Conservation (phyloP, 2,329 filamentous ascomycete genomes). For the Alternaria consortialis region DNA sequence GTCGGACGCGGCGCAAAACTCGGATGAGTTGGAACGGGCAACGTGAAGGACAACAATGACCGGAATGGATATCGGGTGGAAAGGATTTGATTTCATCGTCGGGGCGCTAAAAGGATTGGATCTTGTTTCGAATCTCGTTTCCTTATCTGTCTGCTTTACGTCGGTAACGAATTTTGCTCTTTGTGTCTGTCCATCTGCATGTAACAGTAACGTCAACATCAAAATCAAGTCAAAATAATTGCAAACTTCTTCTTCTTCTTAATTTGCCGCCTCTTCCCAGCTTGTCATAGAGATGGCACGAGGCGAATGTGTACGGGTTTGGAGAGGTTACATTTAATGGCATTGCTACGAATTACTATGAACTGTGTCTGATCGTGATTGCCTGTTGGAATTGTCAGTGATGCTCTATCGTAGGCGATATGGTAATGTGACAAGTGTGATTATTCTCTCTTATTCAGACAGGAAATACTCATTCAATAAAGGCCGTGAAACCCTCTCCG, state of each 20-base stretch:
- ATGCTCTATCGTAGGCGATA: not conserved
- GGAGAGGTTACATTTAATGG: not conserved
- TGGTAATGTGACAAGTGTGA: not conserved
- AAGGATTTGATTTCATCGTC: not conserved
- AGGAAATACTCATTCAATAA: constrained; percentile 33
- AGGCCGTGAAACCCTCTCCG: constrained; percentile 44
- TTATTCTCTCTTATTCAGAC: not conserved
- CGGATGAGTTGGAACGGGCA: not conserved
- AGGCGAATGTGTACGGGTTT: not conserved
- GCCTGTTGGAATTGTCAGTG: not conserved
- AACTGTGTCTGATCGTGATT: not conserved
- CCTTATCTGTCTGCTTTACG: not conserved
- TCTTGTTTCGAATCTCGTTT: not conserved
- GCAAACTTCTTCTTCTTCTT: not conserved
- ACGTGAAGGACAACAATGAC: constrained; percentile 1
- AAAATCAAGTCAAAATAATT: not conserved
- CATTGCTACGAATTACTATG: not conserved
- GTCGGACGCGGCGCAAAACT: not conserved
- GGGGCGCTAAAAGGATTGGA: constrained; percentile 12
- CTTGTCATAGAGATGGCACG: not conserved
- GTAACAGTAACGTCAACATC: not conserved
- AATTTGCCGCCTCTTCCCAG: not conserved
- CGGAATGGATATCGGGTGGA: constrained; percentile 7
- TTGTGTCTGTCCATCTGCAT: not conserved
- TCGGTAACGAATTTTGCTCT: not conserved